These are phyloP conservation scores for Bifiguratus adelaidae DNA, from an alignment of 192 early-diverging fungal species.

Conservation along the genomic window DNA sequence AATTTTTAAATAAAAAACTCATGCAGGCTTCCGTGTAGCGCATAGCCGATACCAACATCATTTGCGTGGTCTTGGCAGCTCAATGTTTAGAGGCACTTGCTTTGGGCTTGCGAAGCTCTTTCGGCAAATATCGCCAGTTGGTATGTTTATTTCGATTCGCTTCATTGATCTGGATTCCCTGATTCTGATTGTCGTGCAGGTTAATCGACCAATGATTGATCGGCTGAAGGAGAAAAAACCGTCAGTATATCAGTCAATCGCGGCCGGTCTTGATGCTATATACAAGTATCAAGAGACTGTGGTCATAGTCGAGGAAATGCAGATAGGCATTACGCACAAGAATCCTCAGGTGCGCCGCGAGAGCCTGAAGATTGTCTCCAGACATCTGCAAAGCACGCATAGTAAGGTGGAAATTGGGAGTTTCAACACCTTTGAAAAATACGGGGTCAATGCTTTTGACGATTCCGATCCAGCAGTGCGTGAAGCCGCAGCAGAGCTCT, in stretches of 20 bases:
- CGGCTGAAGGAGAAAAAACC: conserved; percentile 94
- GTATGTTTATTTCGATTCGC: too few relatives aligned
- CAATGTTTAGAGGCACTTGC: conserved; percentile 81
- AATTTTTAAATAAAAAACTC: too few relatives aligned
- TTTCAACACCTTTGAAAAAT: conserved; percentile 67
- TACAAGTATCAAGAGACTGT: conserved; percentile 56
- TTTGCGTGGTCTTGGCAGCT: conserved; percentile 68
- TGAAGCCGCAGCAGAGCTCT: conserved; percentile 70
- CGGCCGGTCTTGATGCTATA: conserved; percentile 71
- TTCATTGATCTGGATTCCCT: too few relatives aligned
- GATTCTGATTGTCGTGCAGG: too few relatives aligned
- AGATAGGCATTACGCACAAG: conserved; percentile 64
- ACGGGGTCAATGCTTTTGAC: conserved; percentile 67
- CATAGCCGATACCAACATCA: conserved; percentile 81
- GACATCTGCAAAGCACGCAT: conserved; percentile 59
- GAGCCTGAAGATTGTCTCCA: conserved; percentile 56
- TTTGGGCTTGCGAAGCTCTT: conserved; percentile 60
- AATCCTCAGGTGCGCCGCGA: conserved; percentile 88
- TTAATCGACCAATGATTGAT: conserved; percentile 67
- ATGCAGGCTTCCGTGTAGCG: too few relatives aligned
- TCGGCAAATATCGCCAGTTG: conserved; percentile 67
- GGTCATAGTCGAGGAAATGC: conserved; percentile 70
- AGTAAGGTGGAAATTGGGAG: conserved; percentile 67
- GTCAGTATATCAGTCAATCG: conserved; percentile 74
- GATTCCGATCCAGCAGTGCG: conserved; percentile 79